Conservation (phyloP, 2,329 filamentous ascomycete genomes). For the Emmonsiellopsis sp. region DNA sequence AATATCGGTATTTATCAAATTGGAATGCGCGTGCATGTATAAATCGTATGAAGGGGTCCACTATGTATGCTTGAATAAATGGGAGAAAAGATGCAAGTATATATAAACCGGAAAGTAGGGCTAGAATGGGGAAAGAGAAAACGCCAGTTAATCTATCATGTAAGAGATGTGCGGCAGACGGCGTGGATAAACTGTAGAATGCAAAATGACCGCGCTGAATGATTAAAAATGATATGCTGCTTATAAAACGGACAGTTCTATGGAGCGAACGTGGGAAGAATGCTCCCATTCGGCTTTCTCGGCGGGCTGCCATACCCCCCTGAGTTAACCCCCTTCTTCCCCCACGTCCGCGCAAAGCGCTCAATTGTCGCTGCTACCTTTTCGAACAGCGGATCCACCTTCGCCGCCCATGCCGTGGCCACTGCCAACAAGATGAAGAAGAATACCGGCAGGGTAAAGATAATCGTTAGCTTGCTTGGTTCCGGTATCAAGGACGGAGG, state of each 20-base stretch:
- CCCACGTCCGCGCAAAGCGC: conserved; percentile 15
- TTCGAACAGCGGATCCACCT: conserved; percentile 44
- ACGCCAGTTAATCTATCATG: too few relatives aligned
- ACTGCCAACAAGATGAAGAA: conserved; percentile 38
- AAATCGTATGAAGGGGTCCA: too few relatives aligned
- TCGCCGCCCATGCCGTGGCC: conserved; percentile 43
- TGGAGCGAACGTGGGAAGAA: background rate
- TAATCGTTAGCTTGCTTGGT: conserved; percentile 28
- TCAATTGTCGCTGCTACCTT: conserved; percentile 18
- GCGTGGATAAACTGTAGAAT: too few relatives aligned
- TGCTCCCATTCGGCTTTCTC: background rate
- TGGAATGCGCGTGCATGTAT: too few relatives aligned
- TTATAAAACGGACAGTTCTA: background rate
- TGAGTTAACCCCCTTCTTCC: background rate
- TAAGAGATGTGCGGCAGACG: too few relatives aligned
- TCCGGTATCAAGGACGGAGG: conserved; percentile 21
- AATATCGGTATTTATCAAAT: too few relatives aligned
- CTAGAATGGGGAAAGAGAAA: too few relatives aligned
- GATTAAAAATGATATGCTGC: too few relatives aligned
- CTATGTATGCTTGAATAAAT: too few relatives aligned
- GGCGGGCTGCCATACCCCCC: background rate
- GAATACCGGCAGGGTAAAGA: conserved; percentile 36
- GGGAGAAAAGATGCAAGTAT: too few relatives aligned
- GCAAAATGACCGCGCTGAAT: too few relatives aligned
- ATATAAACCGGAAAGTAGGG: too few relatives aligned